Percentiles rank a stretch among this genome's conserved stretches.
Evolutionary conservation across 108 stramenopile species (phyloP).

Genomic region (Asterionellopsis glacialis): DNA sequence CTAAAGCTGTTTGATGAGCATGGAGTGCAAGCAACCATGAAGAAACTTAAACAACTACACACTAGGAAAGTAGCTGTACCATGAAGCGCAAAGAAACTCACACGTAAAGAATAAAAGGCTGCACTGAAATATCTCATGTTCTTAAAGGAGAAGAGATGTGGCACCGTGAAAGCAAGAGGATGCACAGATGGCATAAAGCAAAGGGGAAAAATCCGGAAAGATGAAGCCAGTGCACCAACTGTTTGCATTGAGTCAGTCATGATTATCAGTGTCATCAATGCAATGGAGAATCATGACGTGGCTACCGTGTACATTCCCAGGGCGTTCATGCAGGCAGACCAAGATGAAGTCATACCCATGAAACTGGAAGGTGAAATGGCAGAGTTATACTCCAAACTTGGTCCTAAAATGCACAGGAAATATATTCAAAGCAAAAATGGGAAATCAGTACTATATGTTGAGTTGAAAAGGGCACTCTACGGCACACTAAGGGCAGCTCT

Average conservation of each 20-base stretch:
- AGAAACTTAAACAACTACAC: conserved; percentile 38
- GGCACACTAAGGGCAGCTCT: conserved; percentile 14
- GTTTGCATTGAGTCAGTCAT: conserved; percentile 24
- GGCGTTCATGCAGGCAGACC: conserved; percentile 30
- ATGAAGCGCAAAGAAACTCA: conserved; percentile 11
- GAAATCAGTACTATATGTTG: conserved; percentile 14
- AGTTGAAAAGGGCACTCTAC: conserved; percentile 20
- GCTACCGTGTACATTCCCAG: conserved; percentile 22
- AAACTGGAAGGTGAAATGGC: conserved; percentile 7
- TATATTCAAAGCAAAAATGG: conserved; percentile 10
- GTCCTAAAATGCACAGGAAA: conserved; percentile 10
- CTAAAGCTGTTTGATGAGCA: conserved; percentile 23
- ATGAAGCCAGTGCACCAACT: conserved; percentile 37
- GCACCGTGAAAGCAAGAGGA: conserved; percentile 13
- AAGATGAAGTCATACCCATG: conserved; percentile 7
- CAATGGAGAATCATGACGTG: conserved; percentile 22
- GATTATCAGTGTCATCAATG: conserved; percentile 25
- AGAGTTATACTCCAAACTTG: background rate
- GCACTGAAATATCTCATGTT: conserved; percentile 18
- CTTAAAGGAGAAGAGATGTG: conserved; percentile 14
- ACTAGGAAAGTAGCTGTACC: conserved; percentile 20
- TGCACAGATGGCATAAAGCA: conserved; percentile 37
- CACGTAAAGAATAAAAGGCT: conserved; percentile 12
- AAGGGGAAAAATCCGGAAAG: conserved; percentile 16
- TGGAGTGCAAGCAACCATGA: conserved; percentile 17